Evolutionary conservation across 768 basidiomycete genomes (phyloP).

Genomic region (Megacollybia marginata): DNA sequence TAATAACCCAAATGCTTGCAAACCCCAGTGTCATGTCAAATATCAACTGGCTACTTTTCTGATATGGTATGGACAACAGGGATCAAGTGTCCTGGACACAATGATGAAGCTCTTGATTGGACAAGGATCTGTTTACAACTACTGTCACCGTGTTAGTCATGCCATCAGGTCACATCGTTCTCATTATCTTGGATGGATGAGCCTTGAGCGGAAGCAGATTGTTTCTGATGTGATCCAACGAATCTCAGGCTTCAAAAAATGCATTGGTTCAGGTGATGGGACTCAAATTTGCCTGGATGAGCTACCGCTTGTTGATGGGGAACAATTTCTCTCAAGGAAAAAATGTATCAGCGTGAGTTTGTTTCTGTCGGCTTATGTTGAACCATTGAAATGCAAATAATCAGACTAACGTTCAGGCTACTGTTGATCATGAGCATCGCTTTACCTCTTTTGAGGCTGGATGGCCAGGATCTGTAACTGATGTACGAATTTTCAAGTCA

Average conservation of each 20-base stretch:
- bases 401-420: conserved; percentile 12
- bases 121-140: conserved; percentile 13
- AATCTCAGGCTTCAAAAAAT: conserved; percentile 7
- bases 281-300: conserved; percentile 1
- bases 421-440: conserved; percentile 10
- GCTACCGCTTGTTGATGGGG: conserved; percentile 4
- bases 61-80: conserved; percentile 12
- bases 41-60: conserved; percentile 17
- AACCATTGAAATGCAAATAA: too few species aligned
- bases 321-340: conserved; percentile 3
- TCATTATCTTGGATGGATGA: background rate
- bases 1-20: conserved; percentile 1
- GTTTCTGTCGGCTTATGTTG: background rate
- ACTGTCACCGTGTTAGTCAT: conserved; percentile 11
- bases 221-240: conserved; percentile 1
- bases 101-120: conserved; percentile 12
- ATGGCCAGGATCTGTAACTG: conserved; percentile 15
- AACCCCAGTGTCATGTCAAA: conserved; percentile 14
- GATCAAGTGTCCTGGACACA: conserved; percentile 5
- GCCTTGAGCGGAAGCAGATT: background rate
- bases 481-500: conserved; percentile 12
- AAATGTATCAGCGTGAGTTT: conserved; percentile 2
- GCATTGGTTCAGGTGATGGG: conserved; percentile 10
- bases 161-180: background rate
- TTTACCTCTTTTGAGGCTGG: conserved; percentile 17